Base-by-base conservation (phyloP, 106 monocot genomes). In the Apostasia ramifera region DNA sequence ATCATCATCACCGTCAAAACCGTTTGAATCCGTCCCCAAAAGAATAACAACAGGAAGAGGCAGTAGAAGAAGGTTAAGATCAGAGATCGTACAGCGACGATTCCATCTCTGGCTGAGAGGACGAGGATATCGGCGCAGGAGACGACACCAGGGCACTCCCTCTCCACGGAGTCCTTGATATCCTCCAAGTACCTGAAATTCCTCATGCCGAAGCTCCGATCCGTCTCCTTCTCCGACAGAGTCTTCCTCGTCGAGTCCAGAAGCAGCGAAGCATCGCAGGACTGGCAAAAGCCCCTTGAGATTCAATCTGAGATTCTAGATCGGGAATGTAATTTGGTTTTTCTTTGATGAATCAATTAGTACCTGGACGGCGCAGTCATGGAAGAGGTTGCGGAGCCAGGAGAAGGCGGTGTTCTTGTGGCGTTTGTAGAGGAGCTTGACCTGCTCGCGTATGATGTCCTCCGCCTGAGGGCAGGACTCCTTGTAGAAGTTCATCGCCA, bases 391-490 rank as follows among this genome's bases (percentile, higher is more conserved):
- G 68, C 91, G 77, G 66, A 91, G 81, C 91, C 91, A 91, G 26
- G 87, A 91, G 82, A 91, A 84, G 67, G 91, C 87, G 56, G 91
- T 91, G 91, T 91, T 91, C 87, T 91, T 91, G 82, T 91, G 91
- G 66, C 84, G 79, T 67, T 84, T 91, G 87, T 87, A 91, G 63
- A 91, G 87, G 55, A 91, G 78, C 72, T 82, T 82, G 43, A 87
- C 91, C 59, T 91, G 91, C 75, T 91, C 87, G 47, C 54, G 81
- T 77, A 91, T 87, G 66, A 91, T 78, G 63, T 84, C 91, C 80
- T 91, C 91, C 2, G 84, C 91, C 53, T 91, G 91, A 11, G 91
- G 91, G 75, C 91, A 91, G 13, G 86, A 77, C 68, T 91, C 91
- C 79, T 84, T 91, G 86, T 91, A 91, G 81, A 81, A 91, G 84